Conservation (phyloP, 192 early-diverging fungal genomes). For the Coemansia sp. region DNA sequence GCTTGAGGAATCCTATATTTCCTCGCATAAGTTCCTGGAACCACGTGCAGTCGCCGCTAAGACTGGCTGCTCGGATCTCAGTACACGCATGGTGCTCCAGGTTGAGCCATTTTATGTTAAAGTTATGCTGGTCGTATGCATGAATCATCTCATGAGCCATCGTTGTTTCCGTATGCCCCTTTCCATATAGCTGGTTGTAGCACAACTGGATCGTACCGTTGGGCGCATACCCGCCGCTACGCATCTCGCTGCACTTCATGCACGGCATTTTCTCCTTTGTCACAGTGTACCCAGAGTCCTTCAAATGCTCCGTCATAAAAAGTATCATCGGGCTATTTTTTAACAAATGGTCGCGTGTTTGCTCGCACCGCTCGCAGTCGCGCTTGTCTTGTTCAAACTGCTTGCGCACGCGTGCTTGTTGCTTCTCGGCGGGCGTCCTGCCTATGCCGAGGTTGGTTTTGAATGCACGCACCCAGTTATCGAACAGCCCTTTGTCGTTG, state of each 20-base stretch:
- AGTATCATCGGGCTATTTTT: slow-evolving; percentile 71
- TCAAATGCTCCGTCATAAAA: slow-evolving; percentile 83
- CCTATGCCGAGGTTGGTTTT: slow-evolving; percentile 64
- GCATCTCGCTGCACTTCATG: slow-evolving; percentile 74
- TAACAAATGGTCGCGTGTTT: slow-evolving; percentile 74
- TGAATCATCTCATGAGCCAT: slow-evolving; percentile 94
- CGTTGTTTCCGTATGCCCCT: slow-evolving; percentile 85
- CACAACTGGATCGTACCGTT: slow-evolving; percentile 79
- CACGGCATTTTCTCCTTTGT: slow-evolving; percentile 68
- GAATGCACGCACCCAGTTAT: slow-evolving; percentile 62
- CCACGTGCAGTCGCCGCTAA: slow-evolving; percentile 78
- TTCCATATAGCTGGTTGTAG: slow-evolving; percentile 75
- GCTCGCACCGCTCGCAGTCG: slow-evolving; percentile 69
- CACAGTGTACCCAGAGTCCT: slow-evolving; percentile 65
- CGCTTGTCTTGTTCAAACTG: slow-evolving; percentile 56
- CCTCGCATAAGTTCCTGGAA: slow-evolving; percentile 67
- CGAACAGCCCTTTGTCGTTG: slow-evolving; percentile 62
- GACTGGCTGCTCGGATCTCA: slow-evolving; percentile 75
- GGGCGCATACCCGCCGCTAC: slow-evolving; percentile 85
- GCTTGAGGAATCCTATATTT: slow-evolving; percentile 68
- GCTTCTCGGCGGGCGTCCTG: slow-evolving; percentile 55
- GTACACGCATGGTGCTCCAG: slow-evolving; percentile 78
- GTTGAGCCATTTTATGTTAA: slow-evolving; percentile 73
- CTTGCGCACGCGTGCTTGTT: slow-evolving; percentile 44
- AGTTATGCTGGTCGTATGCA: slow-evolving; percentile 75